Evolutionary conservation across 202 grass and related monocot genomes (phyloP), one percentile per base, ranked within the genome.

Genomic region (Setaria viridis): DNA sequence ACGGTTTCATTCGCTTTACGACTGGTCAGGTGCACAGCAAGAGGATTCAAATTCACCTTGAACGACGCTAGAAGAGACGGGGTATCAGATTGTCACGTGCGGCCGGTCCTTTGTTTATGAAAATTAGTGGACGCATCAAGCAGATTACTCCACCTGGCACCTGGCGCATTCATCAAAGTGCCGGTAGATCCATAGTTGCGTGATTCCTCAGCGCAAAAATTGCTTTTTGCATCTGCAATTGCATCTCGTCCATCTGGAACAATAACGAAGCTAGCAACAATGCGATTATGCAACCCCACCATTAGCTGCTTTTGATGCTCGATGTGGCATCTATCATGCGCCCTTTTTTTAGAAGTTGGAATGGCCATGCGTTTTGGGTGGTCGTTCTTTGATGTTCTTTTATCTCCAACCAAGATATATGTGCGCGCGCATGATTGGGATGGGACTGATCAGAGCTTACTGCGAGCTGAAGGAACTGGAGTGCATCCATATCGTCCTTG

Each of bases 311-410:
- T 67, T 5, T 66, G 69, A 81, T 57, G 78, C 29, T 75, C 16
- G 59, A 59, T 67, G 41, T 60, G 72, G 15, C 56, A 73, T 56
- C 67, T 32, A 15, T 34, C 51, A 37, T 46, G 17, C 30, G 37
- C 10, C 63, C 10, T n/a, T 67, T 58, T 82, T 41, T 60, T 2
- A 32, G 57, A 30, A 66, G 76, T 58, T 78, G 59, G 62, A 67
- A 63, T 54, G 67, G 48, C 14, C 37, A 8, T 79, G 57, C 35
- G 66, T 71, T 78, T 77, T 73, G 29, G 58, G 78, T 76, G 76
- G 51, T 89, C 82, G 68, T 85, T 70, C 70, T 71, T 73, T 60
- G 41, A 80, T 58, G 16, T 58, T 59, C 65, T 77, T 85, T 59
- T 47, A n/a, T 55, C 45, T 45, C 79, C 5, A 35, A 30, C 37